phyloP scores from a whole-genome alignment of 2,329 filamentous ascomycete genomes.

The Claviceps citrina region DNA sequence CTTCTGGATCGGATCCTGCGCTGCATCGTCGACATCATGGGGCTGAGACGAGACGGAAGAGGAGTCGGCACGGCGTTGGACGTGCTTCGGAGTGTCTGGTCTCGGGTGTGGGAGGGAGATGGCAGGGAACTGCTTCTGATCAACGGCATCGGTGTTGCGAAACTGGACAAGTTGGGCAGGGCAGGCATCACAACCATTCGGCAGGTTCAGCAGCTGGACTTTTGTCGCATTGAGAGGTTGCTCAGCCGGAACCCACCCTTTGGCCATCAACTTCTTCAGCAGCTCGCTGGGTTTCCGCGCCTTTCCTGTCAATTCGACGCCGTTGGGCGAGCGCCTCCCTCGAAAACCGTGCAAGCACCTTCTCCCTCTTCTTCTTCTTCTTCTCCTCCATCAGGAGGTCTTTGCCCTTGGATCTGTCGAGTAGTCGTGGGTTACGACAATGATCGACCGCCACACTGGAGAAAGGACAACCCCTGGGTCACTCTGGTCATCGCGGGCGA shows the following conservation, averaged over 20 bases:
- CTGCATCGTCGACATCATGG: slow-evolving; percentile 24
- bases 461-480: slow-evolving; percentile 47
- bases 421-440: slow-evolving; percentile 60
- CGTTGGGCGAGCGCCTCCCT: slow-evolving; percentile 8
- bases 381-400: too few species aligned
- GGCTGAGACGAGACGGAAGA: slow-evolving; percentile 40
- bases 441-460: slow-evolving; percentile 43
- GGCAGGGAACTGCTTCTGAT: slow-evolving; percentile 73
- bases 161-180: slow-evolving; percentile 57
- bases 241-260: slow-evolving; percentile 71
- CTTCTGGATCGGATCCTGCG: slow-evolving; percentile 21
- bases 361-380: slow-evolving; percentile 5
- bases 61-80: slow-evolving; percentile 57
- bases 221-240: slow-evolving; percentile 59
- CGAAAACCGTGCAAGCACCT: not conserved
- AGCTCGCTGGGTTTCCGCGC: slow-evolving; percentile 53
- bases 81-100: slow-evolving; percentile 59
- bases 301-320: slow-evolving; percentile 28
- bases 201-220: slow-evolving; percentile 50
- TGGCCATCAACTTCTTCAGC: slow-evolving; percentile 52
- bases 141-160: slow-evolving; percentile 57
- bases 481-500: slow-evolving; percentile 57
- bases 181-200: slow-evolving; percentile 59
- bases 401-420: slow-evolving; percentile 31
- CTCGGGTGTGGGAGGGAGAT: slow-evolving; percentile 67